These are phyloP conservation scores for Picea glauca DNA, from an alignment of 75 land plant genomes.

Conservation along the genomic window DNA sequence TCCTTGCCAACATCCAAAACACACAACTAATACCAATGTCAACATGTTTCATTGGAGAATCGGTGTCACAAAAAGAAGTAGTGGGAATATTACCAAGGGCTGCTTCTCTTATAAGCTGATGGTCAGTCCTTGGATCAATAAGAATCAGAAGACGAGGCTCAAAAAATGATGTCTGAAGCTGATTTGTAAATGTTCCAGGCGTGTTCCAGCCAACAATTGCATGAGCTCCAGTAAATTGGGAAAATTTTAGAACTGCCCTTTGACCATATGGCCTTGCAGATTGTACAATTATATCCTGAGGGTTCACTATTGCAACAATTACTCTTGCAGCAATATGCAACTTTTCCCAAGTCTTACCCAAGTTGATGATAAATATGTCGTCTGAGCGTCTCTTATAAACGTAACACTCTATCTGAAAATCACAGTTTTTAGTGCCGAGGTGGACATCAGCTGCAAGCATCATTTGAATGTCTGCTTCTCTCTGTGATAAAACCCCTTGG, in stretches of 20 bases:
- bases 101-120: conserved; percentile 79
- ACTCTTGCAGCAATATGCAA: too few species aligned
- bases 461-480: too few species aligned
- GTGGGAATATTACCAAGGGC: conserved; percentile 71
- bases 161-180: conserved; percentile 71
- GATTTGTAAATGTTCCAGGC: conserved; percentile 87
- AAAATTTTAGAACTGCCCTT: conserved; percentile 73
- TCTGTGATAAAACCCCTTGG: too few species aligned
- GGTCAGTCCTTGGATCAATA: conserved; percentile 84
- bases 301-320: too few species aligned
- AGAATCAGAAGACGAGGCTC: conserved; percentile 81
- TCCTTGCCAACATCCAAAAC: conserved; percentile 74
- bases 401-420: too few species aligned
- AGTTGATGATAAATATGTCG: too few species aligned
- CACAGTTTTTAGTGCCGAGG: too few species aligned
- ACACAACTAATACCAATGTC: conserved; percentile 82
- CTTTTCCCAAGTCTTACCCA: too few species aligned
- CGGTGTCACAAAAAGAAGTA: conserved; percentile 78
- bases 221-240: conserved; percentile 83
- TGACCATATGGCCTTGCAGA: too few species aligned
- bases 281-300: too few species aligned
- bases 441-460: too few species aligned
- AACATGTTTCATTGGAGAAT: conserved; percentile 78
- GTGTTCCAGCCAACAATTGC: conserved; percentile 81
- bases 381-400: too few species aligned